A percentile compares a stretch with the other conserved stretches of the same genome.
These are phyloP conservation scores for Gliomastix tumulicola DNA, from an alignment of 2,329 filamentous ascomycete genomes.

Conservation along the genomic window DNA sequence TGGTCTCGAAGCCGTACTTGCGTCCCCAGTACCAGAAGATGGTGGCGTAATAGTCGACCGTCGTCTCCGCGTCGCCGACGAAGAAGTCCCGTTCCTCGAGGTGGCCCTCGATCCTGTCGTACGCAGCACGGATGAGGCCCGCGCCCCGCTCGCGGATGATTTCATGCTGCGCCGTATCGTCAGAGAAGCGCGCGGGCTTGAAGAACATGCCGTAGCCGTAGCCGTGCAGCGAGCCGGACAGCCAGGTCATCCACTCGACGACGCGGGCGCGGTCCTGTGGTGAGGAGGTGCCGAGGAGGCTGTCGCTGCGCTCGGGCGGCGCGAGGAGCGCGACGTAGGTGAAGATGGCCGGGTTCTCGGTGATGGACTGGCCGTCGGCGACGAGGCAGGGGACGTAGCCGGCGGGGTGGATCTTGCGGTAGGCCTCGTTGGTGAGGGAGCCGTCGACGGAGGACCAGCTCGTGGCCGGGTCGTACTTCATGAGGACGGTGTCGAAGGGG, in stretches of 20 bases:
- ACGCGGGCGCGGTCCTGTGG: conserved; percentile 14
- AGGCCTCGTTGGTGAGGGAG: conserved; percentile 17
- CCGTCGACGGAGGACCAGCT: conserved; percentile 18
- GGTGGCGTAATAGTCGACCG: conserved; percentile 1
- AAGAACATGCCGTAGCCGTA: conserved; percentile 15
- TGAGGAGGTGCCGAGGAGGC: conserved; percentile 13
- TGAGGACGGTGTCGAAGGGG: conserved; percentile 11
- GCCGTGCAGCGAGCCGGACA: conserved; percentile 22
- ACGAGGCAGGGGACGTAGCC: conserved; percentile 21
- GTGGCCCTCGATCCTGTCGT: conserved; percentile 1
- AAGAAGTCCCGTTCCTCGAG: not conserved
- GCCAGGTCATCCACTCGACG: conserved; percentile 21
- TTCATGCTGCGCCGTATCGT: conserved; percentile 7
- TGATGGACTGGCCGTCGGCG: conserved; percentile 18
- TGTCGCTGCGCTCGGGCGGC: conserved; percentile 3
- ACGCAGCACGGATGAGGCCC: not conserved
- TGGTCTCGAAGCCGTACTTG: conserved; percentile 1
- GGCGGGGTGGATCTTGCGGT: conserved; percentile 17
- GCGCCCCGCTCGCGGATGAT: not conserved
- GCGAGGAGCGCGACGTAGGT: conserved; percentile 19
- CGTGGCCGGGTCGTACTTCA: conserved; percentile 8
- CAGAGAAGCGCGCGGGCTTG: conserved; percentile 17
- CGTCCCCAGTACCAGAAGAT: conserved; percentile 3
- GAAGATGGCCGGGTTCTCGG: conserved; percentile 22
- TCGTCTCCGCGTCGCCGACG: conserved; percentile 3